Conservation (phyloP, 768 basidiomycete species). For the Candolleomyces aberdarensis region DNA sequence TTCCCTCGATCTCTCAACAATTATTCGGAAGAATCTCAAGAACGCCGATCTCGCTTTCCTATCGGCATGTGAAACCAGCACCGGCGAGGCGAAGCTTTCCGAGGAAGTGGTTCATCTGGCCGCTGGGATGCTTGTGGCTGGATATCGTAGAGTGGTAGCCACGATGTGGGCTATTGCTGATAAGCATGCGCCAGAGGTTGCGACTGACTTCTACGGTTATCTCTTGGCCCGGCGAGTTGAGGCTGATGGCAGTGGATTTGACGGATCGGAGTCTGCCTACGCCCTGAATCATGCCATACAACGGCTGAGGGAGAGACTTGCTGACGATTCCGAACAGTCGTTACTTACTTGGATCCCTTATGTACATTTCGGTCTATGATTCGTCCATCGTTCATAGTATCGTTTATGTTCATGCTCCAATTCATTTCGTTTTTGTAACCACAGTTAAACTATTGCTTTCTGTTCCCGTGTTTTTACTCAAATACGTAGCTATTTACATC, state of each 20-base stretch:
- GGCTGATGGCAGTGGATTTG: no score
- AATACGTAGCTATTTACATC: no score
- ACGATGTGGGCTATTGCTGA: constrained; percentile 40
- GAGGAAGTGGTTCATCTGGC: no score
- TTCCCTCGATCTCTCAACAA: constrained; percentile 11
- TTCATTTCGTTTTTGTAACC: no score
- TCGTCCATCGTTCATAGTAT: no score
- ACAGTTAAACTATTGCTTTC: no score
- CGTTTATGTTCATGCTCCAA: no score
- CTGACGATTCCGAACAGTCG: background rate
- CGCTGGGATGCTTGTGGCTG: no score
- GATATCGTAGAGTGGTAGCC: constrained; percentile 14
- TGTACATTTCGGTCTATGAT: constrained; percentile 9
- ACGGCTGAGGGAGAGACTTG: constrained; percentile 9
- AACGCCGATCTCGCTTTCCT: constrained; percentile 31
- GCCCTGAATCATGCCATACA: constrained; percentile 16
- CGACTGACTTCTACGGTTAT: constrained; percentile 23
- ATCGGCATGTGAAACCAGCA: constrained; percentile 28
- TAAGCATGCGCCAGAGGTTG: constrained; percentile 23
- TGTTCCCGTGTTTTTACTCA: no score
- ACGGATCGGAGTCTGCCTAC: constrained; percentile 8
- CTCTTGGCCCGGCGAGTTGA: no score
- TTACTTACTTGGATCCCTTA: constrained; percentile 10
- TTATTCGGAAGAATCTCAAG: constrained; percentile 10
- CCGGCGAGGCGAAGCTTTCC: no score